Percentiles rank a stretch among this genome's conserved stretches.
Conservation (phyloP, 805 yeast species). For the Scheffersomyces stipitis region DNA sequence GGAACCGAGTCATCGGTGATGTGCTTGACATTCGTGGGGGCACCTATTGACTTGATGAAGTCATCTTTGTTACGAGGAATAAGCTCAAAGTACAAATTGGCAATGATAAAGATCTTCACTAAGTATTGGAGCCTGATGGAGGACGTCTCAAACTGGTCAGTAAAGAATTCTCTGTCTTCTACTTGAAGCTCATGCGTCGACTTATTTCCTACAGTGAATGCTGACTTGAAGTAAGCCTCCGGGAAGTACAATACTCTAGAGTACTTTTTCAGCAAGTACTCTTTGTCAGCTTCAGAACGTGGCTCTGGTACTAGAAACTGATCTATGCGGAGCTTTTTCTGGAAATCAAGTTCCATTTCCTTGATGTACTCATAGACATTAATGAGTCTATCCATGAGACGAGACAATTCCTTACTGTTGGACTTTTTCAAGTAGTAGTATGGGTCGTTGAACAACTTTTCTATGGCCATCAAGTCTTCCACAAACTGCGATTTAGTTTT, state of each 20-base stretch:
- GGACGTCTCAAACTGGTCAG: slow-evolving; percentile 24
- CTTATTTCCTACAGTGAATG: slow-evolving; percentile 23
- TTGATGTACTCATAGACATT: slow-evolving; percentile 30
- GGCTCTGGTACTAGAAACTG: slow-evolving; percentile 13
- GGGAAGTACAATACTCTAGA: slow-evolving; percentile 27
- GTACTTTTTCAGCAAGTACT: slow-evolving; percentile 18
- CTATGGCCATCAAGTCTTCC: slow-evolving; percentile 30
- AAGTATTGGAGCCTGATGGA: slow-evolving; percentile 26
- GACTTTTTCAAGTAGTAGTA: slow-evolving; percentile 24
- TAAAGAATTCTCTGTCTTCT: slow-evolving; percentile 24
- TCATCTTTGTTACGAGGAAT: slow-evolving; percentile 19
- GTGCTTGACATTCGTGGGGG: slow-evolving; percentile 34
- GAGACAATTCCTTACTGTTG: slow-evolving; percentile 18
- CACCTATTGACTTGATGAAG: slow-evolving; percentile 19
- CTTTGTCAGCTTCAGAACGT: slow-evolving; percentile 12
- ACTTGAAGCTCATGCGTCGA: slow-evolving; percentile 15
- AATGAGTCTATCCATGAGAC: slow-evolving; percentile 21
- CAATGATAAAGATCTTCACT: slow-evolving; percentile 30
- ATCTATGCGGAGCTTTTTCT: slow-evolving; percentile 15
- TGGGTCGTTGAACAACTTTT: slow-evolving; percentile 36
- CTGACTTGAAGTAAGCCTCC: slow-evolving; percentile 35
- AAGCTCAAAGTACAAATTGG: slow-evolving; percentile 31
- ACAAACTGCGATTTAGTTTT: slow-evolving; percentile 24
- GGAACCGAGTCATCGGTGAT: slow-evolving; percentile 33
- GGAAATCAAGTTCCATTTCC: slow-evolving; percentile 27